These are phyloP conservation scores for Hemileccinum rubropunctum DNA, from an alignment of 768 basidiomycete genomes.

Conservation along the genomic window DNA sequence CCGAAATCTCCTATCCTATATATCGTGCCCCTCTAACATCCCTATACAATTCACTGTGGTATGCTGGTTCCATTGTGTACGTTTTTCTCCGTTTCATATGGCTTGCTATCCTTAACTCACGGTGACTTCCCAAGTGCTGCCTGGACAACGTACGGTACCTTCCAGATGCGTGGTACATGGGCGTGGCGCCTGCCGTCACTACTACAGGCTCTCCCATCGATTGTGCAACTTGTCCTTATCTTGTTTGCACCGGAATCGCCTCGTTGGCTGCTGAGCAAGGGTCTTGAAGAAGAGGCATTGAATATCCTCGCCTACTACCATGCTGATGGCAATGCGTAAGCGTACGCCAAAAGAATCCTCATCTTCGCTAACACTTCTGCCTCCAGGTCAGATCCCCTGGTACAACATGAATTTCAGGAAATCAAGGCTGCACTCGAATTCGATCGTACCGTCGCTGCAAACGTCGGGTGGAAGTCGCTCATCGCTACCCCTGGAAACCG, in stretches of 20 bases:
- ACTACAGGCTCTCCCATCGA: conserved; percentile 69
- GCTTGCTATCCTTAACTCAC: background rate
- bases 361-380: background rate
- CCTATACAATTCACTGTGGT: conserved; percentile 83
- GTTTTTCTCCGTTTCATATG: conserved; percentile 20
- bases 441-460: conserved; percentile 56
- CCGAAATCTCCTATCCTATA: conserved; percentile 78
- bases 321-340: conserved; percentile 65
- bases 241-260: conserved; percentile 81
- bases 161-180: conserved; percentile 65
- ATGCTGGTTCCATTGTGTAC: conserved; percentile 75
- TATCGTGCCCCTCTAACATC: conserved; percentile 80
- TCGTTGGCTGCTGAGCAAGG: conserved; percentile 77
- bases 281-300: conserved; percentile 66
- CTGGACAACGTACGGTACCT: conserved; percentile 82
- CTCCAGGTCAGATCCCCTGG: conserved; percentile 57
- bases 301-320: conserved; percentile 77
- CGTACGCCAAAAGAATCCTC: background rate
- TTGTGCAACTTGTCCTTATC: conserved; percentile 63
- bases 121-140: conserved; percentile 49
- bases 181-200: conserved; percentile 83
- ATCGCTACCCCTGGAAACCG: conserved; percentile 67
- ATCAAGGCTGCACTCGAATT: conserved; percentile 75
- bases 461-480: conserved; percentile 69
- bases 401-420: conserved; percentile 73